These are phyloP conservation scores for Penicillium sp. DNA, from an alignment of 2,329 filamentous ascomycete species.

Conservation along the genomic window DNA sequence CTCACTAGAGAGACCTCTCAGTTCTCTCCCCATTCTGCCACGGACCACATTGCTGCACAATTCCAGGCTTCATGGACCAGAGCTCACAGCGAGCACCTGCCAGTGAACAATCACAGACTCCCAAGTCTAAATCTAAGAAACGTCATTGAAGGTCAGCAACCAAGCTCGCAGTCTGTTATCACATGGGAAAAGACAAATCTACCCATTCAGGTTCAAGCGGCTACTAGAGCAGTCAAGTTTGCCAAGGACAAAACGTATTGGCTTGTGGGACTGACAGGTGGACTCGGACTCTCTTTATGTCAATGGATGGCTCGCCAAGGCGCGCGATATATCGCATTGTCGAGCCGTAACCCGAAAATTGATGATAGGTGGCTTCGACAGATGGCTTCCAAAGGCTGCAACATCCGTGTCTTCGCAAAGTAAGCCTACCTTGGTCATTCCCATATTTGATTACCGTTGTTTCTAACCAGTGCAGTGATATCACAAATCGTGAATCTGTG, in stretches of 20 bases:
- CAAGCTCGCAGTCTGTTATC: conserved; percentile 8
- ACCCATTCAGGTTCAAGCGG: conserved; percentile 14
- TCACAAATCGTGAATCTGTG: conserved; percentile 20
- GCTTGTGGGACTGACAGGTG: conserved; percentile 27
- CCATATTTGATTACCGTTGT: neutral
- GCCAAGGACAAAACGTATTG: conserved; percentile 30
- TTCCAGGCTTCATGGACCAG: conserved; percentile 7
- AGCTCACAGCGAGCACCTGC: conserved; percentile 4
- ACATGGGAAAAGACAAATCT: conserved; percentile 9
- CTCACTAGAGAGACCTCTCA: conserved; percentile 5
- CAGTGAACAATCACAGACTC: conserved; percentile 10
- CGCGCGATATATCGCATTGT: conserved; percentile 24
- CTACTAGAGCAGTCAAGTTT: conserved; percentile 19
- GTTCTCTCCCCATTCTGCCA: neutral
- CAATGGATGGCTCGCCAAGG: conserved; percentile 29
- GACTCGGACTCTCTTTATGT: conserved; percentile 25
- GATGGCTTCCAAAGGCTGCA: conserved; percentile 17
- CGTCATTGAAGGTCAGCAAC: conserved; percentile 6
- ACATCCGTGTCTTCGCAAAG: conserved; percentile 15
- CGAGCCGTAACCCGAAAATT: conserved; percentile 28
- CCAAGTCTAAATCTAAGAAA: conserved; percentile 3
- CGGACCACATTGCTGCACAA: conserved; percentile 1
- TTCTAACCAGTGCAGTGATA: conserved; percentile 13
- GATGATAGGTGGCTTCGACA: conserved; percentile 19
- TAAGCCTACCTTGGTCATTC: conserved; percentile 14